A percentile compares a stretch with the other conserved stretches of the same genome.
Conservation (phyloP, 495 filamentous ascomycete species). For the Neurospora discreta region DNA sequence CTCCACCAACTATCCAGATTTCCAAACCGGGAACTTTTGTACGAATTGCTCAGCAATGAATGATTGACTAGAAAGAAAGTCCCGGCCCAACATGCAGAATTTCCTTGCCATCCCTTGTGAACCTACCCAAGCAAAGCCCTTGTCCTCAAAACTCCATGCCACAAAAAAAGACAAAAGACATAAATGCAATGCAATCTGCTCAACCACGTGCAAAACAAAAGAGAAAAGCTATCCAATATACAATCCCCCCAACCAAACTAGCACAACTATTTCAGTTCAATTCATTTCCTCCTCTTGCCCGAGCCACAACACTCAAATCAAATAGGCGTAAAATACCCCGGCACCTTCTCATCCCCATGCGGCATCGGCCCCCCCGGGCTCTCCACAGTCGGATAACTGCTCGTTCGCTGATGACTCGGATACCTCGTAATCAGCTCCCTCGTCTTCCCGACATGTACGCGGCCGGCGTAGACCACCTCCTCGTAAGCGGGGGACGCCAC, state of each 20-base stretch:
- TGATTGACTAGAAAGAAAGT: background rate
- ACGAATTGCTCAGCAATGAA: background rate
- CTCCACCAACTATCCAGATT: background rate
- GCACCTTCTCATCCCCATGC: background rate
- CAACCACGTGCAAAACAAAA: background rate
- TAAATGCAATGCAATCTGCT: background rate
- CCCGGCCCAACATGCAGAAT: background rate
- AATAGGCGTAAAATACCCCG: background rate
- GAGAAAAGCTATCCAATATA: background rate
- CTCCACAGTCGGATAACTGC: constrained; percentile 19
- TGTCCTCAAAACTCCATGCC: background rate
- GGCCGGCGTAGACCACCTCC: constrained; percentile 16
- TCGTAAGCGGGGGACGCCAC: background rate
- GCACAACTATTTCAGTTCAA: background rate
- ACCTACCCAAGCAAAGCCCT: too few species aligned
- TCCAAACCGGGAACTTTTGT: background rate
- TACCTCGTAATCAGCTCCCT: constrained; percentile 6
- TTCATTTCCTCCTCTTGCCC: background rate
- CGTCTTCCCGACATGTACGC: constrained; percentile 10
- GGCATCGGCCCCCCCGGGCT: background rate
- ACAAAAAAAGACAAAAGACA: background rate
- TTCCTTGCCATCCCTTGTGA: background rate
- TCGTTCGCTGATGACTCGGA: constrained; percentile 18
- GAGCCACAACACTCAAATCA: background rate
- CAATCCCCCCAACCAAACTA: background rate